A percentile compares a stretch with the other conserved stretches of the same genome.
These are phyloP conservation scores for Acer saccharum DNA, from an alignment of 345 rosid species.

Conservation along the genomic window DNA sequence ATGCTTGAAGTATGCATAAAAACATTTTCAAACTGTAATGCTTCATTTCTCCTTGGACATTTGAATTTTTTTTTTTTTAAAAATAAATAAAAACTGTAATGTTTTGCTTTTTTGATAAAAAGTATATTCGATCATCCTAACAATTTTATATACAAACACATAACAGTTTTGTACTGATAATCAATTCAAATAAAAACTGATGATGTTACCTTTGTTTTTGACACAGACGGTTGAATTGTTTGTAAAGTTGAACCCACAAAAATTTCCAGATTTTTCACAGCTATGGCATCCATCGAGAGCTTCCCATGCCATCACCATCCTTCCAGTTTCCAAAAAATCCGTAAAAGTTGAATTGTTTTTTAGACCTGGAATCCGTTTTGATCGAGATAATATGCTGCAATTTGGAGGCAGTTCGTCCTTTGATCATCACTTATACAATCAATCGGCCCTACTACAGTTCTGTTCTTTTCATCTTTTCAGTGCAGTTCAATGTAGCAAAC, in stretches of 20 bases:
- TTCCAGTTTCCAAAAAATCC: neutral
- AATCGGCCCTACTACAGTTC: neutral
- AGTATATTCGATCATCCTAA: too few species aligned
- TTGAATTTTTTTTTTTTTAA: too few species aligned
- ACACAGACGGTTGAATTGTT: neutral
- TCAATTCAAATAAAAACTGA: too few species aligned
- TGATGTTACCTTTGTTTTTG: neutral
- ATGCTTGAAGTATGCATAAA: too few species aligned
- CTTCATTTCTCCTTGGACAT: too few species aligned
- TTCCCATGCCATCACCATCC: neutral
- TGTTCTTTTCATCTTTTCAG: neutral
- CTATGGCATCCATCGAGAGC: neutral
- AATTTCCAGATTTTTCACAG: neutral
- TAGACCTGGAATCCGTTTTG: neutral
- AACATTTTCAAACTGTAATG: too few species aligned
- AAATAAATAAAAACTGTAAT: too few species aligned
- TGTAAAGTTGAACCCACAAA: conserved; percentile 7
- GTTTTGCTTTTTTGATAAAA: too few species aligned
- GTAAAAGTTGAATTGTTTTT: too few species aligned
- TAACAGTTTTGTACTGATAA: too few species aligned
- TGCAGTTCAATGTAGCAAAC: neutral
- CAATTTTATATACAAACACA: too few species aligned
- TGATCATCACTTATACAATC: neutral
- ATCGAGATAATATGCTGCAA: neutral
- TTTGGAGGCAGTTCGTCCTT: too few species aligned